These are phyloP conservation scores for Diaporthe vexans DNA, from an alignment of 2,329 filamentous ascomycete genomes.

Conservation along the genomic window DNA sequence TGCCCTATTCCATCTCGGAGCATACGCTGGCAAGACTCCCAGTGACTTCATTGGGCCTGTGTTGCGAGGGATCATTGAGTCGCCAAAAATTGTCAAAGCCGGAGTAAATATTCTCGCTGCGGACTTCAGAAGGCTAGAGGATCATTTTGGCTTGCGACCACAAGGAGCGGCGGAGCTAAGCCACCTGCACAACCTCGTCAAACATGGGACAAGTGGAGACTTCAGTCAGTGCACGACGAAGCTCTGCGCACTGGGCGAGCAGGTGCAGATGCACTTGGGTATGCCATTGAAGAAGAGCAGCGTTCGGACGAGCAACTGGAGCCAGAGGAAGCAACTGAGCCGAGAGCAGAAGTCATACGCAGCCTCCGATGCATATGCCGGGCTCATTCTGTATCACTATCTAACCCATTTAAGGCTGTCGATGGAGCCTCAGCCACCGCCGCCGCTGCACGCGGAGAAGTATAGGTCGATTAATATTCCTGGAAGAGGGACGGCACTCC, in stretches of 20 bases:
- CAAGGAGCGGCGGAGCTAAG: conserved; percentile 30
- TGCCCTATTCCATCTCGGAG: conserved; percentile 22
- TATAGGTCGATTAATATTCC: conserved; percentile 9
- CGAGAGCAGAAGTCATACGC: conserved; percentile 29
- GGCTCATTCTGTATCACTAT: conserved; percentile 32
- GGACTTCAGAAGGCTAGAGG: conserved; percentile 20
- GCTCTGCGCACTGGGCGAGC: conserved; percentile 11
- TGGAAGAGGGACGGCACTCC: not conserved
- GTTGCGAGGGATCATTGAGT: conserved; percentile 15
- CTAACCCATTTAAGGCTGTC: not conserved
- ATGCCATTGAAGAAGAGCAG: conserved; percentile 27
- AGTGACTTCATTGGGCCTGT: not conserved
- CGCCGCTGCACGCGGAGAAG: conserved; percentile 3
- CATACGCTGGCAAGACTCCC: conserved; percentile 41
- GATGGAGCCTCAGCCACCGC: conserved; percentile 4
- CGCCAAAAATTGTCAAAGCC: not conserved
- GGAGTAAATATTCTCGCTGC: conserved; percentile 31
- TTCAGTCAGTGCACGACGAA: conserved; percentile 36
- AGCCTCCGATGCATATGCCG: conserved; percentile 16
- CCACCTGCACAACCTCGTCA: conserved; percentile 31
- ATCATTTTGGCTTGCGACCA: conserved; percentile 6
- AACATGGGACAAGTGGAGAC: not conserved
- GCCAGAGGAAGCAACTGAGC: conserved; percentile 6
- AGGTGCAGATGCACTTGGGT: conserved; percentile 19
- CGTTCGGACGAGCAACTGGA: conserved; percentile 34